A percentile compares a stretch with the other conserved stretches of the same genome.
Conservation (phyloP, 2,329 filamentous ascomycete genomes). For the Trichoderma gracile region DNA sequence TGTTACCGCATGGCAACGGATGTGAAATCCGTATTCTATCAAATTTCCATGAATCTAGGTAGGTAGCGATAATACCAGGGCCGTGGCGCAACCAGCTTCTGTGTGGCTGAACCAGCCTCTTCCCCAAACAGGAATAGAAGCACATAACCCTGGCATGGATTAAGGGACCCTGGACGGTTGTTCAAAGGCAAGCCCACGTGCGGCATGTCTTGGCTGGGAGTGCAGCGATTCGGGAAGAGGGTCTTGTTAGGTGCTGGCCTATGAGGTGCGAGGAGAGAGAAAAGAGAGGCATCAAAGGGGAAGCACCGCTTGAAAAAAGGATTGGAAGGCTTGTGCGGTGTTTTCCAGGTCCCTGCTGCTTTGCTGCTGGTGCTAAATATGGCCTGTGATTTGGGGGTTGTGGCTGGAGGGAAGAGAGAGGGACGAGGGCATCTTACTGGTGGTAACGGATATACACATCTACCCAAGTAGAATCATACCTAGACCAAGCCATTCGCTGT, state of each 20-base stretch:
- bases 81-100: neutral
- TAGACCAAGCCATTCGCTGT: no score
- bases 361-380: neutral
- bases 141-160: no score
- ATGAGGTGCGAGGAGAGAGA: slow-evolving; percentile 7
- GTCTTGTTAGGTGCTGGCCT: neutral
- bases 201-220: slow-evolving; percentile 29
- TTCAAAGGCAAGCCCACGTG: slow-evolving; percentile 28
- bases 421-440: neutral
- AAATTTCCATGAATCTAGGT: no score
- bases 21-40: no score
- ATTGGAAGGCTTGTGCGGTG: neutral
- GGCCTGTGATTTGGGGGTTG: neutral
- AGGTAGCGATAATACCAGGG: no score
- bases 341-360: neutral
- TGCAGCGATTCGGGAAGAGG: neutral
- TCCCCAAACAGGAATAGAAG: neutral
- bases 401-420: neutral
- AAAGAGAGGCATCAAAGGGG: neutral
- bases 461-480: no score
- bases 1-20: neutral
- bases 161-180: neutral
- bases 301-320: neutral
- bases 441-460: neutral
- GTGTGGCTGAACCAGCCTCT: neutral